A percentile compares a stretch with the other conserved stretches of the same genome.
phyloP scores from a whole-genome alignment of 1,284 basidiomycete genomes.

The Xerocomus cyaneibrunnescens region DNA sequence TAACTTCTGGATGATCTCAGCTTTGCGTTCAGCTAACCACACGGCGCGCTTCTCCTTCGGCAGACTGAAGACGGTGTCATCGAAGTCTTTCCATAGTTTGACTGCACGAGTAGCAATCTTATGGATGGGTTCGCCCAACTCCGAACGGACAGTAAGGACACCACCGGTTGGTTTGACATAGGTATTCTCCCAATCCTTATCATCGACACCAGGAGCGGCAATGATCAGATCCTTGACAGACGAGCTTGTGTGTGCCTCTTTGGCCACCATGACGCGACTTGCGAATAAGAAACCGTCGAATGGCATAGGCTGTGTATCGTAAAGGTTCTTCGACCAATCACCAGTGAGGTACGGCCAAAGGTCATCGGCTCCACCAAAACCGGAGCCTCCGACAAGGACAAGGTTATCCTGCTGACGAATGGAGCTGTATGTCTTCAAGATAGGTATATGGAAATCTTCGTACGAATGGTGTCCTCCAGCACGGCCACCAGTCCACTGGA shows the following conservation, averaged over 20 bases:
- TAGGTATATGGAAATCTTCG: conserved; percentile 98
- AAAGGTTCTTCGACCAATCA: conserved; percentile 87
- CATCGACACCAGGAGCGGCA: conserved; percentile 91
- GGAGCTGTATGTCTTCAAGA: conserved; percentile 85
- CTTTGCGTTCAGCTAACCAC: conserved; percentile 87
- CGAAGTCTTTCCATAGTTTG: conserved; percentile 98
- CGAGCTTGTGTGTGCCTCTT: conserved; percentile 93
- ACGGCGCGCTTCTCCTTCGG: conserved; percentile 91
- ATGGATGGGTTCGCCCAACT: conserved; percentile 98
- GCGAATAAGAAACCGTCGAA: conserved; percentile 96
- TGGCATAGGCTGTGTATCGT: conserved; percentile 94
- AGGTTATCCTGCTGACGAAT: conserved; percentile 92
- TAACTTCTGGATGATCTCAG: conserved; percentile 88
- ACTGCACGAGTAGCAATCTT: conserved; percentile 97
- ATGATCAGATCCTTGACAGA: conserved; percentile 97
- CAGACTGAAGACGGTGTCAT: conserved; percentile 92
- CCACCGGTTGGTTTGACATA: conserved; percentile 95
- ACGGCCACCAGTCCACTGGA: conserved; percentile 99
- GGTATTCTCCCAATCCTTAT: conserved; percentile 92
- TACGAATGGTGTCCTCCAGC: conserved; percentile 99
- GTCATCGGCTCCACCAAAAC: conserved; percentile 94
- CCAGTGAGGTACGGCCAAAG: conserved; percentile 97
- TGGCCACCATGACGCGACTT: conserved; percentile 96
- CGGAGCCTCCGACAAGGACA: conserved; percentile 91
- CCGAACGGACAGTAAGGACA: conserved; percentile 94